Evolutionary conservation across 2,329 filamentous ascomycete species (phyloP), one percentile per base, ranked within the genome.

Genomic region (Lojkania enalia): DNA sequence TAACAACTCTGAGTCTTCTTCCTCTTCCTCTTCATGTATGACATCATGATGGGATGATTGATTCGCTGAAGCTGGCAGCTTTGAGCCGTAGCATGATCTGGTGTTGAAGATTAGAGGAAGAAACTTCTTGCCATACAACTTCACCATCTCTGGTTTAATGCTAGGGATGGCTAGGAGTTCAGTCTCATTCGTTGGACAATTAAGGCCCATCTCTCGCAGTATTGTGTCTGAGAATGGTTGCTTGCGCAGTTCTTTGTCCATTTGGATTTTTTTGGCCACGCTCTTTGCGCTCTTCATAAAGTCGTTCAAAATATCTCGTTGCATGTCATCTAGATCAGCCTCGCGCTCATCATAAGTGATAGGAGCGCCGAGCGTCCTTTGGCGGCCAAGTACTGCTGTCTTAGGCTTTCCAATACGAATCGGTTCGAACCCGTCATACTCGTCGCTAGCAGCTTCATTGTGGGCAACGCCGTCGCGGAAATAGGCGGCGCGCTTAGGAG

Each of bases 181-280:
- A 13, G 80, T 77, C 7, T 82, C 58, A 6, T 75, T 81, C 5
- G 73, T 76, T 1, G 87, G 87, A 75, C 87, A 86, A 23, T 76
- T 70, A 38, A 90, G 81, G 11, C 81, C 85, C 86, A 94, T 91
- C 54, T 86, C 80, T 25, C 84, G 81, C 39, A 90, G 77, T 12
- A 88, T 77, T 16, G 76, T 77, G 48, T 90, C 85, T 0, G 82
- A 84, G 62, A 94, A 94, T 0, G 77, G 76, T 3, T 79, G 77
- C 16, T 75, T 73, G 6, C 81, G 77, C 21, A 86, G 68, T 3
- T 75, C 73, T 39, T 81, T 80, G 18, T 74, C 74, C 50, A 82
- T 80, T 55, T 85, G 79, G 18, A 91, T 74, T 1, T 76, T 72
- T 55, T 84, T 81, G 55, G 86, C 82, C 13, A 82, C 43, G 15